A percentile compares a stretch with the other conserved stretches of the same genome.
Conservation (phyloP, 345 rosid species). For the Brassica incana region DNA sequence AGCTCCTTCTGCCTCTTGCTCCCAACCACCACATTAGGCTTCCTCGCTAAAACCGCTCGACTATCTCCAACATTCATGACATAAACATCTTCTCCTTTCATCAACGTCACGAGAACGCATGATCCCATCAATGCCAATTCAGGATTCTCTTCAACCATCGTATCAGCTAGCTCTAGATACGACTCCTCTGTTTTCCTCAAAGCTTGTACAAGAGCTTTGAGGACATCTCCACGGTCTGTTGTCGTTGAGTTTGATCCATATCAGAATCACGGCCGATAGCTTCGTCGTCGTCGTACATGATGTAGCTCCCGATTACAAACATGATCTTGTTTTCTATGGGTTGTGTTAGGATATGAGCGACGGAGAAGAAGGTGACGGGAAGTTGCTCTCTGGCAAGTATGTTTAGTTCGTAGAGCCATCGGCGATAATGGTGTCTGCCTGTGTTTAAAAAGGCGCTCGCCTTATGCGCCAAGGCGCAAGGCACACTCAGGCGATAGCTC, state of each 20-base stretch:
- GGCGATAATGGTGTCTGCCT: no score
- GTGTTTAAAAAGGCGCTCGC: no score
- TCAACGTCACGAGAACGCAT: conserved; percentile 82
- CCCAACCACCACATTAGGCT: conserved; percentile 33
- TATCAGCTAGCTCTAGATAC: conserved; percentile 62
- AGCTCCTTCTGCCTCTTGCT: conserved; percentile 46
- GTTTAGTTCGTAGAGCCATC: no score
- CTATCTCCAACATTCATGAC: conserved; percentile 96
- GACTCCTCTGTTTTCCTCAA: conserved; percentile 77
- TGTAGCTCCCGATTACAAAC: no score
- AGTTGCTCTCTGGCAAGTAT: not conserved
- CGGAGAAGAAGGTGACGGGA: not conserved
- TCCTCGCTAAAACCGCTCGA: conserved; percentile 70
- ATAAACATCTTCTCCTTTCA: conserved; percentile 41
- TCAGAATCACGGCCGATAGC: no score
- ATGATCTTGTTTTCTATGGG: not conserved
- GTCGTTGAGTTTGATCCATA: conserved; percentile 27
- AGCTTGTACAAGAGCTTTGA: conserved; percentile 65
- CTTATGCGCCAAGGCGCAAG: no score
- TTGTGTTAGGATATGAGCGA: not conserved
- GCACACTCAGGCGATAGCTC: no score
- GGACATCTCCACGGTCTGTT: conserved; percentile 55
- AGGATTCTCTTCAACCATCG: conserved; percentile 72
- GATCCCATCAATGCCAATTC: conserved; percentile 94
- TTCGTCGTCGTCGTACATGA: not conserved